Conservation (phyloP, 2,329 filamentous ascomycete genomes). For the Fusarium sp. region DNA sequence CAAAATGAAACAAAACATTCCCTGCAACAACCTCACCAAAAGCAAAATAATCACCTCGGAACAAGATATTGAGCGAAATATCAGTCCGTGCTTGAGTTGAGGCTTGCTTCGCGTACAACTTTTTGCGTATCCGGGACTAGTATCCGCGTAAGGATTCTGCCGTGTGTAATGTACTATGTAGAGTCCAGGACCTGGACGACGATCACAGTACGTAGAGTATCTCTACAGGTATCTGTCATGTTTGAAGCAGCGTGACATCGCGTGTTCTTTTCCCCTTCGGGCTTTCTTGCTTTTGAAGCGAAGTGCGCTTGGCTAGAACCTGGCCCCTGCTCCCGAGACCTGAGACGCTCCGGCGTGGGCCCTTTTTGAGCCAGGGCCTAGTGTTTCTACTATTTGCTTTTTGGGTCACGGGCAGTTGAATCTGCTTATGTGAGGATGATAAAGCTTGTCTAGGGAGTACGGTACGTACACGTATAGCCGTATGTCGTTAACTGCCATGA, state of each 20-base stretch:
- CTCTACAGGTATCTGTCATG: slow-evolving; percentile 30
- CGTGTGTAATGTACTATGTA: not conserved
- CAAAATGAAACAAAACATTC: slow-evolving; percentile 33
- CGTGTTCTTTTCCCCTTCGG: slow-evolving; percentile 18
- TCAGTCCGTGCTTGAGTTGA: slow-evolving; percentile 22
- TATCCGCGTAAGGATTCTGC: slow-evolving; percentile 12
- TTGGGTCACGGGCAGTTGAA: slow-evolving; percentile 15
- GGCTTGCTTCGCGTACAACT: slow-evolving; percentile 20
- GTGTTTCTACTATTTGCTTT: slow-evolving; percentile 34
- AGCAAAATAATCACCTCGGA: slow-evolving; percentile 12
- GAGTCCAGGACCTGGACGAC: slow-evolving; percentile 29
- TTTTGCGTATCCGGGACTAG: slow-evolving; percentile 5
- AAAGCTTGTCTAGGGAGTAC: slow-evolving; percentile 25
- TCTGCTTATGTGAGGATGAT: slow-evolving; percentile 38
- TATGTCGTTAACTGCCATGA: not conserved
- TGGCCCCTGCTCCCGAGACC: slow-evolving; percentile 41
- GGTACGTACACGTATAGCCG: slow-evolving; percentile 1
- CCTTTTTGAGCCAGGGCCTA: slow-evolving; percentile 27
- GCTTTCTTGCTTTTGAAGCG: slow-evolving; percentile 27
- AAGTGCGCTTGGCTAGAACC: slow-evolving; percentile 14
- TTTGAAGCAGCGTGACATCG: slow-evolving; percentile 36
- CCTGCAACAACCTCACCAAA: slow-evolving; percentile 18
- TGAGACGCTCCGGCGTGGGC: slow-evolving; percentile 43
- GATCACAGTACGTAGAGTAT: slow-evolving; percentile 31
- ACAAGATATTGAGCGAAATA: not conserved